Evolutionary conservation across 2,329 filamentous ascomycete genomes (phyloP).

Genomic region (Colletotrichum costaricense): DNA sequence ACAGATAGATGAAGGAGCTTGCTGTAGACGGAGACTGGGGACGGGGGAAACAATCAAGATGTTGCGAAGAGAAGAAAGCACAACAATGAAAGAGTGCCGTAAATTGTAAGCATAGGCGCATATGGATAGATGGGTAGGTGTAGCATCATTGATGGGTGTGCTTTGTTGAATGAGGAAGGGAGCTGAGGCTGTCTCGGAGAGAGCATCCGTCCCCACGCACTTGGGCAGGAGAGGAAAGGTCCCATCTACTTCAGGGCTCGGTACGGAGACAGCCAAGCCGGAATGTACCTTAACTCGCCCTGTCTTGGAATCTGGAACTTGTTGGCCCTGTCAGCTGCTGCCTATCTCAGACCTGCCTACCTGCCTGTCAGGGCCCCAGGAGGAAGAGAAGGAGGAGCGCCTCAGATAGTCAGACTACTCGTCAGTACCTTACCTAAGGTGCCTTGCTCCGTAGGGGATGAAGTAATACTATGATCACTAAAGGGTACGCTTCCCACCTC

Average conservation of each 20-base stretch:
- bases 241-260: background rate
- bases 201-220: background rate
- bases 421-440: too few species aligned
- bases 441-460: too few species aligned
- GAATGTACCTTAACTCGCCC: background rate
- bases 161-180: background rate
- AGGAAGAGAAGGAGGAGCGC: background rate
- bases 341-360: background rate
- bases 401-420: too few species aligned
- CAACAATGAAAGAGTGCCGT: background rate
- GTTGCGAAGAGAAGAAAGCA: background rate
- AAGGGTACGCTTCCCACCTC: background rate
- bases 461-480: too few species aligned
- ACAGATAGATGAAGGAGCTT: background rate
- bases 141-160: too few species aligned
- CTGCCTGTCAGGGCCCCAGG: too few species aligned
- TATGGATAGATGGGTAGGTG: too few species aligned
- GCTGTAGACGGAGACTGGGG: background rate
- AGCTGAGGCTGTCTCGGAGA: background rate
- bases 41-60: background rate
- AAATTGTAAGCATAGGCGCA: too few species aligned
- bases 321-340: background rate
- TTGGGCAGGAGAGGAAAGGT: background rate
- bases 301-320: background rate
- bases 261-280: background rate